Percentiles rank a stretch among this genome's conserved stretches.
Conservation (phyloP, 208 protist species). For the Balamuthia mandrillaris region DNA sequence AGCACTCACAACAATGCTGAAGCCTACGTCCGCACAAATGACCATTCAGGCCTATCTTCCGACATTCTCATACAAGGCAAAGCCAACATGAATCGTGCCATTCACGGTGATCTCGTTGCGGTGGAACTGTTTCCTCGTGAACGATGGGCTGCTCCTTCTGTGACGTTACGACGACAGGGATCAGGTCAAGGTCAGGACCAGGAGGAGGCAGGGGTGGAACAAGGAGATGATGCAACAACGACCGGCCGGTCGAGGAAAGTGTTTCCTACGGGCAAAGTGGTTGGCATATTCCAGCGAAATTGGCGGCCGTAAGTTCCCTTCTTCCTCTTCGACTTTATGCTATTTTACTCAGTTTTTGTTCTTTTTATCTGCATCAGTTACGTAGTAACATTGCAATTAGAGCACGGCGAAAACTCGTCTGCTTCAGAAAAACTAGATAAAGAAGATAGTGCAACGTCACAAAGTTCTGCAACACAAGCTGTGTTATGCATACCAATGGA, state of each 20-base stretch:
- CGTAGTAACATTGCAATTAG: neutral
- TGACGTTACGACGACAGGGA: neutral
- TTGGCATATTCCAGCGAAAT: conserved; percentile 53
- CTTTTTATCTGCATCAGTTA: neutral
- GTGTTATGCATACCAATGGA: conserved; percentile 21
- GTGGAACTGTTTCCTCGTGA: conserved; percentile 7
- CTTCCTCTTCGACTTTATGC: neutral
- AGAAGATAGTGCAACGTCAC: neutral
- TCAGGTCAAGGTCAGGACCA: neutral
- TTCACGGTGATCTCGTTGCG: conserved; percentile 2
- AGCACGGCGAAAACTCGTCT: too few relatives aligned
- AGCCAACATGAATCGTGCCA: neutral
- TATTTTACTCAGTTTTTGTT: neutral
- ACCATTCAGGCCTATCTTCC: neutral
- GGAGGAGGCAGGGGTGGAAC: neutral
- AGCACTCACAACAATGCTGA: neutral
- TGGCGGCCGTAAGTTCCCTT: conserved; percentile 40
- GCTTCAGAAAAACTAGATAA: too few relatives aligned
- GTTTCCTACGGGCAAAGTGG: conserved; percentile 49
- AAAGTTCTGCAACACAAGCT: neutral
- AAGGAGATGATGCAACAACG: neutral
- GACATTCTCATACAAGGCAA: conserved; percentile 22
- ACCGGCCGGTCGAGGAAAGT: neutral
- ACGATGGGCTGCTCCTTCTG: neutral
- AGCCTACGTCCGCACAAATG: neutral